A percentile compares a stretch with the other conserved stretches of the same genome.
These are phyloP conservation scores for Aspergillus sergii DNA, from an alignment of 2,329 filamentous ascomycete genomes.

Conservation along the genomic window DNA sequence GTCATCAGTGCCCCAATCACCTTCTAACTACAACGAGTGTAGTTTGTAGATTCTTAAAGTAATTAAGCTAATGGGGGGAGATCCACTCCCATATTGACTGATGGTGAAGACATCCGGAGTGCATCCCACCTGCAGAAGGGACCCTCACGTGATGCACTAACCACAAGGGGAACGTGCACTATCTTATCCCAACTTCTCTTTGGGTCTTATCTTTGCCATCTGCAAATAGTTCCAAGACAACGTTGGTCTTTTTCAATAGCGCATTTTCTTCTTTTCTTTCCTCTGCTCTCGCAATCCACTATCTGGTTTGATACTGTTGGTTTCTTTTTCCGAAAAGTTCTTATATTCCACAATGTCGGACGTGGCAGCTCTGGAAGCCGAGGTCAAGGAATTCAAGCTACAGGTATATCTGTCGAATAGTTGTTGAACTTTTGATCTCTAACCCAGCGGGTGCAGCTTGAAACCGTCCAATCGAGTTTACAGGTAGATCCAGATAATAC, in stretches of 20 bases:
- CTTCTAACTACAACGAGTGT: slow-evolving; percentile 2
- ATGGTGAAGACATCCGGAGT: neutral
- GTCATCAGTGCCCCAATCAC: neutral
- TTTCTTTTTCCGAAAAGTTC: neutral
- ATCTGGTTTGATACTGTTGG: neutral
- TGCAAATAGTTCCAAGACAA: neutral
- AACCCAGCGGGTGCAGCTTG: slow-evolving; percentile 60
- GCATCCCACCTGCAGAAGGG: neutral
- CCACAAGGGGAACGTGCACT: neutral
- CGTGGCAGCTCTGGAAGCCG: slow-evolving; percentile 46
- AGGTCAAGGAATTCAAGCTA: slow-evolving; percentile 63
- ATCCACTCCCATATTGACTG: neutral
- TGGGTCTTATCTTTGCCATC: neutral
- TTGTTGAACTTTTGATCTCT: slow-evolving; percentile 6
- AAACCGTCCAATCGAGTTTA: slow-evolving; percentile 74
- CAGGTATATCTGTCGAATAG: slow-evolving; percentile 46
- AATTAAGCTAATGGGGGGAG: slow-evolving; percentile 4
- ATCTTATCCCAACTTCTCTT: slow-evolving; percentile 5
- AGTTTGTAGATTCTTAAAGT: slow-evolving; percentile 1
- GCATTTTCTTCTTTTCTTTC: neutral
- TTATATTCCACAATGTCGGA: slow-evolving; percentile 41
- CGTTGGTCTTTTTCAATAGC: neutral
- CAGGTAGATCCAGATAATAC: slow-evolving; percentile 78
- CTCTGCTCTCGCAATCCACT: neutral
- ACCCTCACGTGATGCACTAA: neutral